These are phyloP conservation scores for Fibroporia radiculosa DNA, from an alignment of 768 basidiomycete species.

Conservation along the genomic window DNA sequence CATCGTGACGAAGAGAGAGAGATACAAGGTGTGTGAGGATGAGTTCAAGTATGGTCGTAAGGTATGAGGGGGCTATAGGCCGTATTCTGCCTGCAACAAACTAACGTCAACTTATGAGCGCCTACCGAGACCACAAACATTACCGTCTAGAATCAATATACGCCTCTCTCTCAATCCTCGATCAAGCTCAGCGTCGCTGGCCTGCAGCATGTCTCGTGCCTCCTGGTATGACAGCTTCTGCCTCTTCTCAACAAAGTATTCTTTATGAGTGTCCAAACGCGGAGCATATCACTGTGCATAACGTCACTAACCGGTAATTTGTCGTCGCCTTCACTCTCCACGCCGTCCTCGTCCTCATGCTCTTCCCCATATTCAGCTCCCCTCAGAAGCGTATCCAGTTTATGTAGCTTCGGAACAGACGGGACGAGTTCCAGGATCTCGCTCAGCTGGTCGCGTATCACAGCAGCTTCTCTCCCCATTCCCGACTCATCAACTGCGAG, in stretches of 20 bases:
- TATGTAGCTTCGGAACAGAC: conserved; percentile 68
- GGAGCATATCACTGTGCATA: not conserved
- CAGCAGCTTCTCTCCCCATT: conserved; percentile 28
- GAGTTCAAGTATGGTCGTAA: conserved; percentile 64
- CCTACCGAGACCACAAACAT: conserved; percentile 2
- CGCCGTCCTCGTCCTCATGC: conserved; percentile 39
- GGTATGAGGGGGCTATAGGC: conserved; percentile 61
- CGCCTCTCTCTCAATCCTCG: conserved; percentile 57
- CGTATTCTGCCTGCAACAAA: too few species aligned
- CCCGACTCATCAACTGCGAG: conserved; percentile 4
- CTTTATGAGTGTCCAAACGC: not conserved
- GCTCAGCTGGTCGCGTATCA: conserved; percentile 74
- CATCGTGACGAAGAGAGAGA: conserved; percentile 41
- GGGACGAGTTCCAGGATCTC: conserved; percentile 81
- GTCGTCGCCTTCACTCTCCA: conserved; percentile 19
- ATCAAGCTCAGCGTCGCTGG: conserved; percentile 70
- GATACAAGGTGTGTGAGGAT: conserved; percentile 72
- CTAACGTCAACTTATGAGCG: too few species aligned
- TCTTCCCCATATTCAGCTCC: conserved; percentile 67
- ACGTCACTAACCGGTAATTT: not conserved
- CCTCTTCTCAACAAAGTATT: conserved; percentile 18
- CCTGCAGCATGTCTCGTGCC: conserved; percentile 62
- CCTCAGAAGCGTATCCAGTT: conserved; percentile 50
- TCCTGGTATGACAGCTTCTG: conserved; percentile 48
- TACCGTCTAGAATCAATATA: conserved; percentile 69